Evolutionary conservation across 192 early-diverging fungal genomes (phyloP), one percentile per base, ranked within the genome.

Genomic region (Podila minutissima): DNA sequence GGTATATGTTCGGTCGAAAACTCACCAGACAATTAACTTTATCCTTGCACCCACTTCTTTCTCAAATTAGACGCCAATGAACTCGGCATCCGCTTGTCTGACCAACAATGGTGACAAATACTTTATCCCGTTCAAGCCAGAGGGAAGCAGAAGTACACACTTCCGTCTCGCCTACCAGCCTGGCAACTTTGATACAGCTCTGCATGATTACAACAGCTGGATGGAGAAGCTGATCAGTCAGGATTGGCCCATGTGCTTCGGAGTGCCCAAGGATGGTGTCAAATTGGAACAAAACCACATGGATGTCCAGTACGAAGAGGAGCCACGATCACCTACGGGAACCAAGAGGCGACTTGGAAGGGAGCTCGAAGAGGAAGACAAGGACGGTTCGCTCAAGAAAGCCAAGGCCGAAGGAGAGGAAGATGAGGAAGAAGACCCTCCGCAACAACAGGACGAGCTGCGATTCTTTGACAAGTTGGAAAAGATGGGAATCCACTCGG

Each of bases 211-310:
- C 76, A 82, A 90, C 13, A 75, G 83, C 48, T 97, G 96, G 96
- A 87, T 90, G 73, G 83, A 88, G 8, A 82, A 88, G 22, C 75
- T 97, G 62, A 75, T 92, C 19, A 82, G 87, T 46, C 86, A 88
- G 31, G 94, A 97, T 75, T 97, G 95, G 95, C 95, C 94, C 0
- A 83, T 90, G 26, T 95, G 97, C 48, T 97, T 97, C 87, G 94
- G 92, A 19, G 74, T 82, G 24, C 64, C 71, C 22, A 92, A 86
- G 69, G 64, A 74, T 38, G 8, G 24, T 13, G 49, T 33, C 59
- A 61, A 26, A 5, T 55, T 26, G 20, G 22, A 19, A 17, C 59
- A 61, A 26, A 24, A 12, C 15, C 41, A 55, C 22, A 55, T 55
- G 53, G 53, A 55, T 26, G 62, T 61, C 10, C 51, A 31, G 35